These are phyloP conservation scores for Orbilia blumenaviensis DNA, from an alignment of 2,329 filamentous ascomycete genomes.

Conservation along the genomic window DNA sequence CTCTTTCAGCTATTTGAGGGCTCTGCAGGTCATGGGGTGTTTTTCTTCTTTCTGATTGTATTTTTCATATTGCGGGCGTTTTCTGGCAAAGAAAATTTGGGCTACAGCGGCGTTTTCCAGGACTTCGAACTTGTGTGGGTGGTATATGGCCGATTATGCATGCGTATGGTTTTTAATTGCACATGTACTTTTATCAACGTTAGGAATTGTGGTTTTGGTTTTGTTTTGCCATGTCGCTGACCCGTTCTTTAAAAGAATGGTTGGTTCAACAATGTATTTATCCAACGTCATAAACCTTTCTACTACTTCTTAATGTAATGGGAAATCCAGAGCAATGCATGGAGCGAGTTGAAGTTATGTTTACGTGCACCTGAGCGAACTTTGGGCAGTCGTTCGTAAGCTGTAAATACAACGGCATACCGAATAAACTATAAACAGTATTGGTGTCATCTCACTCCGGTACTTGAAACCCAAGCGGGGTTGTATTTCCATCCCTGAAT, in stretches of 20 bases:
- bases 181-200: slow-evolving; percentile 24
- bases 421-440: neutral
- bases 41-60: neutral
- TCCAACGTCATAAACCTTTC: slow-evolving; percentile 3
- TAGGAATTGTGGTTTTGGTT: slow-evolving; percentile 10
- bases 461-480: slow-evolving; percentile 19
- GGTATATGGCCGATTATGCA: neutral
- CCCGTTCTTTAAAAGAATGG: neutral
- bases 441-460: slow-evolving; percentile 19
- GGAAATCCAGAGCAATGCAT: slow-evolving; percentile 15
- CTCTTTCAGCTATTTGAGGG: neutral
- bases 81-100: slow-evolving; percentile 36
- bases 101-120: slow-evolving; percentile 23
- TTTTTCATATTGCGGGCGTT: slow-evolving; percentile 41
- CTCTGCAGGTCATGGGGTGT: slow-evolving; percentile 43
- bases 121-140: neutral
- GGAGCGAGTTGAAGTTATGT: slow-evolving; percentile 1
- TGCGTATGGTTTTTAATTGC: slow-evolving; percentile 17
- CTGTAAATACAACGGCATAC: neutral
- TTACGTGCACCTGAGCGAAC: no score
- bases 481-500: neutral
- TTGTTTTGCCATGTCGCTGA: neutral
- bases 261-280: neutral
- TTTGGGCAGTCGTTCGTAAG: neutral
- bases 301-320: slow-evolving; percentile 13